phyloP scores from a whole-genome alignment of 1,139 yeast genomes.

The Protomyces pachydermus region DNA sequence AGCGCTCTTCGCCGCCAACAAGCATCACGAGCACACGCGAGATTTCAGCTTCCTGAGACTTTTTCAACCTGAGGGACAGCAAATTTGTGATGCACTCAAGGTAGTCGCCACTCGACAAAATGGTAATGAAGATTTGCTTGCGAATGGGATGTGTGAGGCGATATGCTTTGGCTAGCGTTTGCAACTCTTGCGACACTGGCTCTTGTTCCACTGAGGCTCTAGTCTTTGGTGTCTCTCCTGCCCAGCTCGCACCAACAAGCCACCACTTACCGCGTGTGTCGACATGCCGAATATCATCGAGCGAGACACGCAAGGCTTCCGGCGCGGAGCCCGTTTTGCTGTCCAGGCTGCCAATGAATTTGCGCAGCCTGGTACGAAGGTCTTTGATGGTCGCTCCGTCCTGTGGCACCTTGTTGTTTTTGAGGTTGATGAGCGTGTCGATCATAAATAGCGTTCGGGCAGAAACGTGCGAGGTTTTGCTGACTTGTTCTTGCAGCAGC shows the following conservation, averaged over 20 bases:
- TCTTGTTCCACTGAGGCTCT: neutral
- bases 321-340: constrained; percentile 44
- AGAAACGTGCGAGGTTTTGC: constrained; percentile 38
- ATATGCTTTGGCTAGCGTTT: constrained; percentile 74
- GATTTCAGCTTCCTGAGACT: constrained; percentile 80
- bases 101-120: constrained; percentile 75
- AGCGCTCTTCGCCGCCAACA: constrained; percentile 71
- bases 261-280: constrained; percentile 94
- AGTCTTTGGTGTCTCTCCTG: constrained; percentile 37
- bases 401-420: constrained; percentile 58
- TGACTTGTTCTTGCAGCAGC: constrained; percentile 49
- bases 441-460: constrained; percentile 75
- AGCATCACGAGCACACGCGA: constrained; percentile 83
- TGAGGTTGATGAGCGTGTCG: constrained; percentile 78
- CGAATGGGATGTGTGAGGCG: constrained; percentile 94
- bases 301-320: constrained; percentile 79
- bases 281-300: constrained; percentile 72
- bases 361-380: constrained; percentile 58
- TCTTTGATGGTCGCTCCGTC: constrained; percentile 46
- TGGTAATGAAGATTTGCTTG: constrained; percentile 84
- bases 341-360: constrained; percentile 51
- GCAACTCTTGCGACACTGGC: constrained; percentile 57
- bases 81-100: constrained; percentile 79
- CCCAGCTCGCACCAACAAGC: constrained; percentile 98
- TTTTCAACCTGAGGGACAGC: constrained; percentile 71